Conservation (phyloP, 768 basidiomycete genomes). For the Mycena polygramma region DNA sequence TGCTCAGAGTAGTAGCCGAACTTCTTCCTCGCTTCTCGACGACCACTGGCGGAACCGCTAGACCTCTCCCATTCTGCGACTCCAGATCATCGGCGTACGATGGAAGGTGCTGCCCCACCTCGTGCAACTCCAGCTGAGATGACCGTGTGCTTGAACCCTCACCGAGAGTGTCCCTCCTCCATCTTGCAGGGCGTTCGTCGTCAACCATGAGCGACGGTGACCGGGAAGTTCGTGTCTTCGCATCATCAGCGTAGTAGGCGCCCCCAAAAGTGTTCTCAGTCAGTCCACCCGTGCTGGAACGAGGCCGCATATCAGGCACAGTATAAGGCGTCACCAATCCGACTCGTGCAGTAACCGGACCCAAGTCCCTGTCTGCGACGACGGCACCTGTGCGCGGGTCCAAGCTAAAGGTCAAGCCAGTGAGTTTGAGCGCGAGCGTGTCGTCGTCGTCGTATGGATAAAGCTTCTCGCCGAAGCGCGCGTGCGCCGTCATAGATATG, state of each 20-base stretch:
- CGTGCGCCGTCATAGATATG: conserved; percentile 67
- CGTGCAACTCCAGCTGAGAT: neutral
- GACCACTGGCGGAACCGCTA: neutral
- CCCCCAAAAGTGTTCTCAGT: neutral
- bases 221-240: neutral
- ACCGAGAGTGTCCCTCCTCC: neutral
- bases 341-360: neutral
- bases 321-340: conserved; percentile 3
- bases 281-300: neutral
- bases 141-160: neutral
- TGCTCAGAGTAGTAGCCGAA: neutral
- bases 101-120: neutral
- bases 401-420: conserved; percentile 64
- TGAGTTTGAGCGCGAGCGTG: conserved; percentile 61
- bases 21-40: conserved; percentile 1
- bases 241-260: neutral
- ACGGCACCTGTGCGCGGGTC: conserved; percentile 74
- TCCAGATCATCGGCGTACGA: conserved; percentile 7
- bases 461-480: conserved; percentile 71
- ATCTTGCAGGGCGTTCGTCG: neutral
- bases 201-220: neutral
- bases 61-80: neutral
- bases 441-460: conserved; percentile 67
- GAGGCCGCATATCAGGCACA: neutral
- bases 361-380: conserved; percentile 62